Percentiles rank a stretch among this genome's conserved stretches.
Evolutionary conservation across 306 rosid species (phyloP).

Genomic region (Dicorynia guianensis): DNA sequence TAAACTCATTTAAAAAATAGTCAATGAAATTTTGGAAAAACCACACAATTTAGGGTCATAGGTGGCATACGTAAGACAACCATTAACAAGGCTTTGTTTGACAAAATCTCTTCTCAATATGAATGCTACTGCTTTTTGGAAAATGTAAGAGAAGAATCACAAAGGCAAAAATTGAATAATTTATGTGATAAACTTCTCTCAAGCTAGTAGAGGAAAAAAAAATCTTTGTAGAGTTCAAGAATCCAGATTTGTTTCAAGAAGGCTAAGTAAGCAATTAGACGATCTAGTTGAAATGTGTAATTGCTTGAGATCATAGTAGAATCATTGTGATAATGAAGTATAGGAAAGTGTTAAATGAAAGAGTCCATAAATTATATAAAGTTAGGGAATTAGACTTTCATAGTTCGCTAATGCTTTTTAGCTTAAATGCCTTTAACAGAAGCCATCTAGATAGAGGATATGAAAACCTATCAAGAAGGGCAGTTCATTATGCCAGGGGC

Average conservation of each 20-base stretch:
- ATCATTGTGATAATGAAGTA: conserved; percentile 37
- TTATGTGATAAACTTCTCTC: conserved; percentile 13
- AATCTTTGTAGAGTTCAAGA: not conserved
- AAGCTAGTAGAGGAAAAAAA: conserved; percentile 21
- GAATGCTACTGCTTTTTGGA: conserved; percentile 23
- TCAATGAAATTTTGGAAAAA: conserved; percentile 24
- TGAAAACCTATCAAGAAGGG: not conserved
- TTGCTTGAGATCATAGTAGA: not conserved
- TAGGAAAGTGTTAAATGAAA: not conserved
- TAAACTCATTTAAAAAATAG: conserved; percentile 25
- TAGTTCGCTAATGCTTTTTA: not conserved
- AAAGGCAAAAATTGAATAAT: not conserved
- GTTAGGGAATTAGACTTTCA: not conserved
- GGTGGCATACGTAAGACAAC: conserved; percentile 46
- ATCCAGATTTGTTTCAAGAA: not conserved
- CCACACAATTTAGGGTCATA: conserved; percentile 36
- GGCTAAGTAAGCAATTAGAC: not conserved
- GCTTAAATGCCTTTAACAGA: not conserved
- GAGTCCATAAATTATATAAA: not conserved
- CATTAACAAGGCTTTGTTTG: conserved; percentile 33
- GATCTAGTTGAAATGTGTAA: not conserved
- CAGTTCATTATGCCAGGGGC: not conserved
- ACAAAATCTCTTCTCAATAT: conserved; percentile 15
- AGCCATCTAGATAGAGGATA: not conserved
- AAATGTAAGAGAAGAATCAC: not conserved